These are phyloP conservation scores for Pugionium dolabratum DNA, from an alignment of 345 rosid genomes.

Conservation along the genomic window DNA sequence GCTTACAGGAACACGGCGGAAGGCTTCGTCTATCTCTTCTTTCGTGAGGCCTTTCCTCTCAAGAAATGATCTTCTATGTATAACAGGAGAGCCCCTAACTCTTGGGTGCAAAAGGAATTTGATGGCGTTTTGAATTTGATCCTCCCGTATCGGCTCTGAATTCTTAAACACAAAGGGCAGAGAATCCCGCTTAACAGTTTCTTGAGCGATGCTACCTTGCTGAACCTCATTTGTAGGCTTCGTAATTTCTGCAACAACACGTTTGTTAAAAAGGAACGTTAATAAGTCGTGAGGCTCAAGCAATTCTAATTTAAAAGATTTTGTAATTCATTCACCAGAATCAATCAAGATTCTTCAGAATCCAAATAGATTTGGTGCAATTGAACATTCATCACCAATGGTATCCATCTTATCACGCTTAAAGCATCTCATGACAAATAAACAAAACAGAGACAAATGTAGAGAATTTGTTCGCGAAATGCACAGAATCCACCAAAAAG, in stretches of 20 bases:
- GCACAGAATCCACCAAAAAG: too few relatives aligned
- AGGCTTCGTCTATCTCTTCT: slow-evolving; percentile 98
- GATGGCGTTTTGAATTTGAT: slow-evolving; percentile 90
- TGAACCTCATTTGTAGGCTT: slow-evolving; percentile 52
- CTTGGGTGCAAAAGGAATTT: slow-evolving; percentile 95
- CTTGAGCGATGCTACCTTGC: slow-evolving; percentile 46
- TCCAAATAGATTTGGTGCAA: background rate
- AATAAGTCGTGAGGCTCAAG: too few relatives aligned
- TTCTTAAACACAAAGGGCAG: slow-evolving; percentile 74
- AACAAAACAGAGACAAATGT: background rate
- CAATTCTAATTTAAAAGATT: too few relatives aligned
- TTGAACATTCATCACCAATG: background rate
- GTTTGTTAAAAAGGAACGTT: too few relatives aligned
- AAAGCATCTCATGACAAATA: too few relatives aligned
- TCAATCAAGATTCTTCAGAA: slow-evolving; percentile 4
- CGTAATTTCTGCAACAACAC: slow-evolving; percentile 40
- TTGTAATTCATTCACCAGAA: too few relatives aligned
- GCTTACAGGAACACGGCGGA: slow-evolving; percentile 87
- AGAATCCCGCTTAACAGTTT: slow-evolving; percentile 48
- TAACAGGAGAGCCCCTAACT: slow-evolving; percentile 91
- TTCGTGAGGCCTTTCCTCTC: slow-evolving; percentile 95
- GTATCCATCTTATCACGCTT: too few relatives aligned
- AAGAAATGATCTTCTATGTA: slow-evolving; percentile 88
- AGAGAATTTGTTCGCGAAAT: too few relatives aligned
- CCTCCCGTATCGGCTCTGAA: slow-evolving; percentile 89